Percentiles rank a stretch among this genome's conserved stretches.
Evolutionary conservation across 176 grass and related monocot genomes (phyloP).

Genomic region (Secale cereale): DNA sequence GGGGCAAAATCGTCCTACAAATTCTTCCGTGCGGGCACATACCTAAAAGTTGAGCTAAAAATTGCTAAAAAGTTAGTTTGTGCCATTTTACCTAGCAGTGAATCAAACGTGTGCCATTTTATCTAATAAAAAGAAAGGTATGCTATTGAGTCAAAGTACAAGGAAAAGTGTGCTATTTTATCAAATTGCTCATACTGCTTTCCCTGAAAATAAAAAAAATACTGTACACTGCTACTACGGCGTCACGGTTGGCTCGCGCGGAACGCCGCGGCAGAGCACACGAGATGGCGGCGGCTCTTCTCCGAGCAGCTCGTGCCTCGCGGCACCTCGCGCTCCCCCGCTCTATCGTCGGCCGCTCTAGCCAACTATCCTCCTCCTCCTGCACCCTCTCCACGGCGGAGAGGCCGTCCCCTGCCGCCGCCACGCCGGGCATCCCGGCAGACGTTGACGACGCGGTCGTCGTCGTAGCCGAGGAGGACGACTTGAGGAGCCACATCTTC

Average conservation of each 20-base stretch:
- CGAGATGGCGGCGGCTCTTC: constrained; percentile 41
- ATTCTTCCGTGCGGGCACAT: too few relatives aligned
- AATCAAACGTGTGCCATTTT: too few relatives aligned
- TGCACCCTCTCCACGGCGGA: neutral
- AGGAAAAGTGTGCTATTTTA: too few relatives aligned
- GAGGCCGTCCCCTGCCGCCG: neutral
- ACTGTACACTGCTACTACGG: neutral
- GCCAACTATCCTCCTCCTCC: constrained; percentile 23
- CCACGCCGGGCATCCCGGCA: neutral
- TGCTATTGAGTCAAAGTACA: too few relatives aligned
- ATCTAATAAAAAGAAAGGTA: too few relatives aligned
- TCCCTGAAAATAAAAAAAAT: too few relatives aligned
- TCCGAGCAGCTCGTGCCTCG: constrained; percentile 25
- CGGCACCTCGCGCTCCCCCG: constrained; percentile 17
- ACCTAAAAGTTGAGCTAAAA: too few relatives aligned
- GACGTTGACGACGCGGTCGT: neutral
- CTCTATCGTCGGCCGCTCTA: neutral
- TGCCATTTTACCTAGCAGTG: too few relatives aligned
- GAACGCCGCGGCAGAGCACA: neutral
- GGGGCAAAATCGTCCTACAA: too few relatives aligned
- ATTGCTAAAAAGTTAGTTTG: too few relatives aligned
- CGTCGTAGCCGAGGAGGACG: constrained; percentile 24
- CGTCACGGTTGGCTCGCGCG: neutral
- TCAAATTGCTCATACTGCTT: too few relatives aligned
- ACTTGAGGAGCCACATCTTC: constrained; percentile 64